Conservation (phyloP, 2,329 filamentous ascomycete genomes). For the Colletotrichum falcatum region DNA sequence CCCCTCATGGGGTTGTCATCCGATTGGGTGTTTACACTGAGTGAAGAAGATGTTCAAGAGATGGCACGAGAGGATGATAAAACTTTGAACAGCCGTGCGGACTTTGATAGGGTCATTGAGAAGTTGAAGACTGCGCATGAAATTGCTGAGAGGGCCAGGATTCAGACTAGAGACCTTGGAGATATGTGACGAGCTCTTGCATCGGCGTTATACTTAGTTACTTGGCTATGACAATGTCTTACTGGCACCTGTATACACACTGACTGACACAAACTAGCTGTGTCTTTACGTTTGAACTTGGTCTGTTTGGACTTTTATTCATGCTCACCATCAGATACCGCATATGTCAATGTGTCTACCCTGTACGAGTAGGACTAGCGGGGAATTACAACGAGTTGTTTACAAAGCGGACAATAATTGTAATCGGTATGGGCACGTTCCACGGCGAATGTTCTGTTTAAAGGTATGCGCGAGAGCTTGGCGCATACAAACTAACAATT, state of each 20-base stretch:
- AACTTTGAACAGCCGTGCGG: constrained; percentile 25
- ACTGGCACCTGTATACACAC: background rate
- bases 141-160: constrained; percentile 43
- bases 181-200: background rate
- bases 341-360: background rate
- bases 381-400: no score
- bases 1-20: constrained; percentile 44
- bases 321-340: background rate
- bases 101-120: constrained; percentile 15
- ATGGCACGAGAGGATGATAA: constrained; percentile 45
- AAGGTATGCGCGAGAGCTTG: no score
- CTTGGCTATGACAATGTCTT: background rate
- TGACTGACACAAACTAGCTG: background rate
- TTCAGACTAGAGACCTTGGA: background rate
- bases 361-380: no score
- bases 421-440: no score
- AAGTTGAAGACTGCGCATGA: constrained; percentile 41
- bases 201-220: background rate
- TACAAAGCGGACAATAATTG: no score
- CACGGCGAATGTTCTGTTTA: no score
- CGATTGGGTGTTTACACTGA: constrained; percentile 42
- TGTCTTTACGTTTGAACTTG: background rate
- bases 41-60: constrained; percentile 41
- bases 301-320: background rate
- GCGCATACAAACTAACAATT: no score